Conservation (phyloP, 768 basidiomycete species). For the Mycena sanguinolenta region DNA sequence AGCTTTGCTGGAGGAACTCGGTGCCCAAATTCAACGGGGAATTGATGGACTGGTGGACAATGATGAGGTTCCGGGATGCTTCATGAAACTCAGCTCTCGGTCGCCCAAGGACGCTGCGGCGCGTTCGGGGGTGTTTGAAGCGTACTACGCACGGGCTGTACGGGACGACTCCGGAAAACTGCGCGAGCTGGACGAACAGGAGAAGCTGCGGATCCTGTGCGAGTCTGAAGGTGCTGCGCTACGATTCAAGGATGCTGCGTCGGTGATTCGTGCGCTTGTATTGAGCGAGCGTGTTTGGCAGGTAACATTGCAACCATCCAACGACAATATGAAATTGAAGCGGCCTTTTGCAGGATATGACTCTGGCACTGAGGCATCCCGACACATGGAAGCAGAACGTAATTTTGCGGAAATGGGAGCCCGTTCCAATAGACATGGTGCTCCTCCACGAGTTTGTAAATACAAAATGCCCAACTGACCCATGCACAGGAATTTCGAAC, state of each 20-base stretch:
- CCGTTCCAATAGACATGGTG: constrained; percentile 36
- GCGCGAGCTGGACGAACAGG: constrained; percentile 18
- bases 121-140: constrained; percentile 35
- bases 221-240: constrained; percentile 33
- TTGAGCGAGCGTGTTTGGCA: constrained; percentile 39
- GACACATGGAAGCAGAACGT: constrained; percentile 33
- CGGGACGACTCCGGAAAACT: not conserved
- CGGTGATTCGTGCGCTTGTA: constrained; percentile 31
- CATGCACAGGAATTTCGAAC: constrained; percentile 35
- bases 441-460: not conserved
- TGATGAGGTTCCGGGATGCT: constrained; percentile 13
- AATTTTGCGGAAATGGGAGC: constrained; percentile 34
- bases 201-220: constrained; percentile 28
- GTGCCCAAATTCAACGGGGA: constrained; percentile 17
- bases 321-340: not conserved
- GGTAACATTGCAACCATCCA: not conserved
- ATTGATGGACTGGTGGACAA: constrained; percentile 15
- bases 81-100: constrained; percentile 39
- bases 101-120: constrained; percentile 38
- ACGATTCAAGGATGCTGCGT: constrained; percentile 26
- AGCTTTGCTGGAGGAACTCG: constrained; percentile 6
- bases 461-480: not conserved
- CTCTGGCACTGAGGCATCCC: constrained; percentile 31
- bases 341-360: constrained; percentile 30
- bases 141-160: constrained; percentile 21